Conservation (phyloP, 208 protist genomes). For the Crithidia mellificae region DNA sequence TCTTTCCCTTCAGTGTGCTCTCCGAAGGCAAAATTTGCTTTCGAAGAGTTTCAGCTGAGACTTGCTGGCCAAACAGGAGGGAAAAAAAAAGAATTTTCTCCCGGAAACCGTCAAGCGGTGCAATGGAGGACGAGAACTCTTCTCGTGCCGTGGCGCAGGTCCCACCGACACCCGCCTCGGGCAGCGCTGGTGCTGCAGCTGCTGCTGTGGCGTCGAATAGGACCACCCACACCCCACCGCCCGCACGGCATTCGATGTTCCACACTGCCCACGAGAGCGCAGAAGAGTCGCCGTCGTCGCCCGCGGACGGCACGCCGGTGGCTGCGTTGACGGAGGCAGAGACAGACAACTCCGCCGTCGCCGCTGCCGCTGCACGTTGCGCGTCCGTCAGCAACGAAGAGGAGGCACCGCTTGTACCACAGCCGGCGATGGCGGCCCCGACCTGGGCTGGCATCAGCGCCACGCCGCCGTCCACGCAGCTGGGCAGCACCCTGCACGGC, state of each 20-base stretch:
- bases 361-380: slow-evolving; percentile 1
- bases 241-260: no score
- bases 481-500: no score
- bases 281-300: not conserved
- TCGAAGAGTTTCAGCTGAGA: no score
- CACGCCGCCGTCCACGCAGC: slow-evolving; percentile 1
- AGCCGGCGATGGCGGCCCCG: not conserved
- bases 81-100: no score
- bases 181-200: slow-evolving; percentile 2
- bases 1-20: no score
- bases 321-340: not conserved
- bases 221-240: no score
- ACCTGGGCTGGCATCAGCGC: slow-evolving; percentile 16
- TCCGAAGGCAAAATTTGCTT: no score
- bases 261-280: no score
- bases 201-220: no score
- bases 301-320: not conserved
- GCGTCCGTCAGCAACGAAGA: slow-evolving; percentile 39
- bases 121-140: slow-evolving; percentile 30
- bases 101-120: no score
- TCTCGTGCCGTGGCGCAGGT: slow-evolving; percentile 18
- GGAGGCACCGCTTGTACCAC: slow-evolving; percentile 25
- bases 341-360: not conserved
- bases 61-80: no score
- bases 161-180: not conserved